Evolutionary conservation across 192 early-diverging fungal genomes (phyloP).

Genomic region (Backusella westeae): DNA sequence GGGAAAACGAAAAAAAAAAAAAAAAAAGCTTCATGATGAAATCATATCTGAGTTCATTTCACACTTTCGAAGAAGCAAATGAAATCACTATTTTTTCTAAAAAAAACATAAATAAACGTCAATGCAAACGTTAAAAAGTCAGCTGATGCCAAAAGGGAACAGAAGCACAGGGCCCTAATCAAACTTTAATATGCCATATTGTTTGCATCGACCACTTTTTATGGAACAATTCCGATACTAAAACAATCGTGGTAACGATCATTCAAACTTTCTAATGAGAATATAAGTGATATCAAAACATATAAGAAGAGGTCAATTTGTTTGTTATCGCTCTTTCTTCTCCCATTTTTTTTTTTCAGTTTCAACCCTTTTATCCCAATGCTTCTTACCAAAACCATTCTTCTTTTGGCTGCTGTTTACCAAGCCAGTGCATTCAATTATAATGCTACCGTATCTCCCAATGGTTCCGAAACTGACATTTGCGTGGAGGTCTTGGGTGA

Average conservation of each 20-base stretch:
- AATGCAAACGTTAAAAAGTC: not conserved
- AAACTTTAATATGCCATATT: not conserved
- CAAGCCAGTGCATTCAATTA: not conserved
- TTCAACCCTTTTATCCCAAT: not conserved
- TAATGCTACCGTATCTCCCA: not conserved
- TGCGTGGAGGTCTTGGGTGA: not conserved
- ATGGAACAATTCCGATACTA: not conserved
- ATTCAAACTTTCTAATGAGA: not conserved
- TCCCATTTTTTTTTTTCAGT: not conserved
- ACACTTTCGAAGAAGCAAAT: not conserved
- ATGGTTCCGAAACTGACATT: not conserved
- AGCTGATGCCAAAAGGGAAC: not conserved
- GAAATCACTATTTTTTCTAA: not conserved
- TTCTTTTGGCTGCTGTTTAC: not conserved
- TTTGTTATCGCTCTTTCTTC: not conserved
- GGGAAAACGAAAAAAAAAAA: too few species aligned
- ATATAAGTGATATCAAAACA: not conserved
- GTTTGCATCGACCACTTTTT: not conserved
- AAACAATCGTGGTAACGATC: not conserved
- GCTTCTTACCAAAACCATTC: not conserved
- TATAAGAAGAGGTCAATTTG: not conserved
- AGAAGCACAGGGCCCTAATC: not conserved
- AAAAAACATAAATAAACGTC: not conserved
- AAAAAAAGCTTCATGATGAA: not conserved
- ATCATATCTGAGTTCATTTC: conserved; percentile 1